phyloP scores from a whole-genome alignment of 2,329 filamentous ascomycete genomes.

The Stachybotrys chlorohalonatus region DNA sequence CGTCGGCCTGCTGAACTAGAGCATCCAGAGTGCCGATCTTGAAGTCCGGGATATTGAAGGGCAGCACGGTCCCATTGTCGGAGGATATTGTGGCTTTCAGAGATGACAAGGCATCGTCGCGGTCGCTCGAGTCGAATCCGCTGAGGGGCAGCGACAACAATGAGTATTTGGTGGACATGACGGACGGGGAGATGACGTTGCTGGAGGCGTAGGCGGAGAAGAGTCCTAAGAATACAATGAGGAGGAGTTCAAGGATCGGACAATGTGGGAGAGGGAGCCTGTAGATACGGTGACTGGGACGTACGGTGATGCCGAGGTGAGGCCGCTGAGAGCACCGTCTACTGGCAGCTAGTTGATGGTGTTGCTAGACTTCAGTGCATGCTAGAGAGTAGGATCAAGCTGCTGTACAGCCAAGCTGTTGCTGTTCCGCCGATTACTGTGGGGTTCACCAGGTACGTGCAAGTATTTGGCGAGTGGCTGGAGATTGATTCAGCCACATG shows the following conservation, averaged over 20 bases:
- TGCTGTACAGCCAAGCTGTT: neutral
- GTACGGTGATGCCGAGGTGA: too few species aligned
- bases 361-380: too few species aligned
- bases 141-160: constrained; percentile 85
- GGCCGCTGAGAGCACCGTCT: too few species aligned
- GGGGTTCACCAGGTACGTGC: neutral
- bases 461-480: neutral
- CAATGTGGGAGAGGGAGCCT: neutral
- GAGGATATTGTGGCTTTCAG: constrained; percentile 62
- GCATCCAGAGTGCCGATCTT: constrained; percentile 96
- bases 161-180: constrained; percentile 60
- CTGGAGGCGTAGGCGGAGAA: constrained; percentile 1
- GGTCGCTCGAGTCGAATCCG: constrained; percentile 71
- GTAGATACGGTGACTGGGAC: too few species aligned
- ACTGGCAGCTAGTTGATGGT: too few species aligned
- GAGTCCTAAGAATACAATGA: neutral
- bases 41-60: constrained; percentile 84
- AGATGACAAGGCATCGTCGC: constrained; percentile 71
- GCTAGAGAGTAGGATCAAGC: too few species aligned
- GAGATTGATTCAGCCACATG: neutral
- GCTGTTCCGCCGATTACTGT: neutral
- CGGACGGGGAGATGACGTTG: constrained; percentile 5
- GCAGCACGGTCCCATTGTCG: constrained; percentile 66
- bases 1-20: constrained; percentile 91
- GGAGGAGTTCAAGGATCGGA: neutral